phyloP scores from a whole-genome alignment of 768 basidiomycete genomes.

The Xerocomellus intermedius region DNA sequence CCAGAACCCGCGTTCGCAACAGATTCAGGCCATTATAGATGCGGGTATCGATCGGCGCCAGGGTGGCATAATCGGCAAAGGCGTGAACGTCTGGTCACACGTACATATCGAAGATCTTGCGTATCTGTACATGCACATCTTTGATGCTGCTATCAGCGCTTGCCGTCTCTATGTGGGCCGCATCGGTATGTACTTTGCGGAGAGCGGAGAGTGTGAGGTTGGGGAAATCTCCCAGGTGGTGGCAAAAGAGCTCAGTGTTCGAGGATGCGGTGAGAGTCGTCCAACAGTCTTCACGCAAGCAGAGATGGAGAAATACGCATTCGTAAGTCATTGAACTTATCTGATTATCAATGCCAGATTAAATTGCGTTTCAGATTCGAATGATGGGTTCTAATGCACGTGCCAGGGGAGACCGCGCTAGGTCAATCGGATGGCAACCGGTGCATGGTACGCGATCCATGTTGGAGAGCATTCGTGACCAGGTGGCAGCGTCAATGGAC shows the following conservation, averaged over 20 bases:
- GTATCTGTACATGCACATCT: conserved; percentile 44
- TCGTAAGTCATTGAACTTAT: conserved; percentile 11
- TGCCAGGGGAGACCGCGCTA: conserved; percentile 19
- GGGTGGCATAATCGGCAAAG: conserved; percentile 55
- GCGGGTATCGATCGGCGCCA: conserved; percentile 46
- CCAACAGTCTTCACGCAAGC: conserved; percentile 43
- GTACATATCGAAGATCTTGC: conserved; percentile 52
- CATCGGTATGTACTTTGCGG: conserved; percentile 55
- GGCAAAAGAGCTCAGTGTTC: conserved; percentile 35
- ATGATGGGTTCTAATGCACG: conserved; percentile 20
- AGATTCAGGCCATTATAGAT: conserved; percentile 49
- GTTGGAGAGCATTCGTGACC: conserved; percentile 40
- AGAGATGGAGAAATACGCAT: conserved; percentile 15
- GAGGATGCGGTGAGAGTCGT: conserved; percentile 5
- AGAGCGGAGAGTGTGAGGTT: conserved; percentile 46
- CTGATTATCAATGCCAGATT: background rate
- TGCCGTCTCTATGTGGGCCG: conserved; percentile 24
- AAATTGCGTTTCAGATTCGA: conserved; percentile 6
- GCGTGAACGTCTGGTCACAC: conserved; percentile 60
- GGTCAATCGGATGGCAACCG: conserved; percentile 23
- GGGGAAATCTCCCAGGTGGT: conserved; percentile 43
- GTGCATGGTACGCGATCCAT: conserved; percentile 39
- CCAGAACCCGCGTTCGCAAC: conserved; percentile 50
- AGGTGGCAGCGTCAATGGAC: conserved; percentile 32
- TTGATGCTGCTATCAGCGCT: conserved; percentile 33